Conservation (phyloP, 2,329 filamentous ascomycete genomes). For the Whalleya microplaca region DNA sequence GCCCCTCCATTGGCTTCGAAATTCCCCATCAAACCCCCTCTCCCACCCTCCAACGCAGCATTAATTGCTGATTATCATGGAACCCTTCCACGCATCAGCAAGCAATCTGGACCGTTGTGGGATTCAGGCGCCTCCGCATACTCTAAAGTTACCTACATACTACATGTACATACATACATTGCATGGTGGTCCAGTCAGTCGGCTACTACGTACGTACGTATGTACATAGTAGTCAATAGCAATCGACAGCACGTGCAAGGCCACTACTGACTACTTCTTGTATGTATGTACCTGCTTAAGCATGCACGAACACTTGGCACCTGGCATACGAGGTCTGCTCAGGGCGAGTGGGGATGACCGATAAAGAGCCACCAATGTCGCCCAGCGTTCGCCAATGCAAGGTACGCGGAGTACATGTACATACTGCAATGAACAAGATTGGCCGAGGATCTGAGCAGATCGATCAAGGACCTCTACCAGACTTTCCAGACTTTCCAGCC, state of each 20-base stretch:
- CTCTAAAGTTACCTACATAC: not conserved
- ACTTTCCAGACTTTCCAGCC: constrained; percentile 3
- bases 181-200: not conserved
- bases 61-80: not conserved
- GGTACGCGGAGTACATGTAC: constrained; percentile 21
- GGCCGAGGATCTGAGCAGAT: constrained; percentile 23
- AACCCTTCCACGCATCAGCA: too few species aligned
- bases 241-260: not conserved
- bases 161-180: not conserved
- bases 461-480: constrained; percentile 11
- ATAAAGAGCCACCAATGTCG: constrained; percentile 14
- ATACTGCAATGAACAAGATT: constrained; percentile 22
- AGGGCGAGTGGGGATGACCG: constrained; percentile 17
- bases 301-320: not conserved
- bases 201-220: not conserved
- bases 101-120: not conserved
- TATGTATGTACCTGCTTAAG: not conserved
- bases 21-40: not conserved
- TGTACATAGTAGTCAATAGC: too few species aligned
- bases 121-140: not conserved
- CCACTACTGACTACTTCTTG: not conserved
- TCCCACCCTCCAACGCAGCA: not conserved
- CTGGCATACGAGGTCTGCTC: not conserved
- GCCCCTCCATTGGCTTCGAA: not conserved
- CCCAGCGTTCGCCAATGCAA: constrained; percentile 9